phyloP scores from a whole-genome alignment of 2,329 filamentous ascomycete species.

The Alternaria arborescens region DNA sequence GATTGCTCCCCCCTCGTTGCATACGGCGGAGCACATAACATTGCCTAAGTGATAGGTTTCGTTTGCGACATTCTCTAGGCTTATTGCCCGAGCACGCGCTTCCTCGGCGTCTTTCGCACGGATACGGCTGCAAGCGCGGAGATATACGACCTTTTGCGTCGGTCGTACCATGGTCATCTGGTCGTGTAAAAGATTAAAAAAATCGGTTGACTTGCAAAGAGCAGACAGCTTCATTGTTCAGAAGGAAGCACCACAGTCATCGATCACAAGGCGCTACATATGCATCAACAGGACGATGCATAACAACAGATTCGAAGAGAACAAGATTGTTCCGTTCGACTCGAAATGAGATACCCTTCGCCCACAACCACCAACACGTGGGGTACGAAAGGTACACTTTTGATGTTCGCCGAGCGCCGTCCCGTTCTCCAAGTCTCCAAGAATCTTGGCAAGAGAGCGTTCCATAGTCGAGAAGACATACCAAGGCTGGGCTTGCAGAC shows the following conservation, averaged over 20 bases:
- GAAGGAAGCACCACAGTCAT: neutral
- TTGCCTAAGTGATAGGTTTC: neutral
- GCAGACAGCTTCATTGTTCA: neutral
- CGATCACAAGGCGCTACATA: neutral
- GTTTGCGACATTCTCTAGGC: neutral
- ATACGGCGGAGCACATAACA: neutral
- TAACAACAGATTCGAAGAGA: neutral
- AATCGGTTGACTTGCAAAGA: neutral
- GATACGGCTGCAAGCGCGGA: neutral
- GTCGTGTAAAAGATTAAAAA: neutral
- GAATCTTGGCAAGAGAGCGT: conserved; percentile 1
- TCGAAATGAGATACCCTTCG: neutral
- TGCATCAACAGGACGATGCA: neutral
- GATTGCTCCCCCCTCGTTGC: neutral
- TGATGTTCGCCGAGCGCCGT: neutral
- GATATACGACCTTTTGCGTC: neutral
- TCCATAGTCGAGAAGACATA: neutral
- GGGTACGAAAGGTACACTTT: neutral
- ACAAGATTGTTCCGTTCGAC: neutral
- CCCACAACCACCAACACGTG: neutral
- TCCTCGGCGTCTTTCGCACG: neutral
- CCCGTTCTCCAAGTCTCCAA: conserved; percentile 1
- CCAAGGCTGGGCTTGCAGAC: conserved; percentile 3
- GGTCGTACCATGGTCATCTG: neutral
- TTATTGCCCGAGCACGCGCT: neutral